phyloP scores from a whole-genome alignment of 2,329 filamentous ascomycete genomes.

The Sclerotinia trifoliorum region DNA sequence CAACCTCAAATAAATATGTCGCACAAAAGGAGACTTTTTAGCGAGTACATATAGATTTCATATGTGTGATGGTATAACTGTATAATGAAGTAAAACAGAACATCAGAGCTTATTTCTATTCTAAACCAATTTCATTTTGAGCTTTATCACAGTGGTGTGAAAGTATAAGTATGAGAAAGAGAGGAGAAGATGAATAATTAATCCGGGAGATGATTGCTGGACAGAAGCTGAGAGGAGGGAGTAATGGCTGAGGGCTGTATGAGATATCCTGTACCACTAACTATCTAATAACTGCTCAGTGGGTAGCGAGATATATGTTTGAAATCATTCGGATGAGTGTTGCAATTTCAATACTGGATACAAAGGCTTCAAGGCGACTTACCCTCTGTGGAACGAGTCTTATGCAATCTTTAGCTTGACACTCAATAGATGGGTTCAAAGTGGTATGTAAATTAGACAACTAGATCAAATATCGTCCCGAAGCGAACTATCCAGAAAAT shows the following conservation, averaged over 20 bases:
- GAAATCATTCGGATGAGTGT: background rate
- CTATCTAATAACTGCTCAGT: background rate
- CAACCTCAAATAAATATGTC: background rate
- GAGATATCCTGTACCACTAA: background rate
- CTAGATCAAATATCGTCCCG: background rate
- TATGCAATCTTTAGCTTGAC: background rate
- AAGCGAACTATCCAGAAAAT: background rate
- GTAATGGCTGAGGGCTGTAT: background rate
- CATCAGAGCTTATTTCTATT: too few relatives aligned
- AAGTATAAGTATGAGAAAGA: too few relatives aligned
- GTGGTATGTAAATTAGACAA: background rate
- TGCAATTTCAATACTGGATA: background rate
- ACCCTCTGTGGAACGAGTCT: background rate
- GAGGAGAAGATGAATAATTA: too few relatives aligned
- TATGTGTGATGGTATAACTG: background rate
- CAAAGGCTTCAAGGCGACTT: background rate
- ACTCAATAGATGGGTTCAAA: background rate
- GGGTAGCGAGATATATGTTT: background rate
- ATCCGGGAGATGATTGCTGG: too few relatives aligned
- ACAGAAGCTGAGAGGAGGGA: too few relatives aligned
- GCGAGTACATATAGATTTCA: background rate
- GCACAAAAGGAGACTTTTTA: background rate
- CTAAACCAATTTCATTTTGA: too few relatives aligned
- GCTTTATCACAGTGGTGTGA: too few relatives aligned
- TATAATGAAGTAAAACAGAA: too few relatives aligned